Conservation (phyloP, 2,329 filamentous ascomycete genomes). For the Ophiosphaerella herpotricha region DNA sequence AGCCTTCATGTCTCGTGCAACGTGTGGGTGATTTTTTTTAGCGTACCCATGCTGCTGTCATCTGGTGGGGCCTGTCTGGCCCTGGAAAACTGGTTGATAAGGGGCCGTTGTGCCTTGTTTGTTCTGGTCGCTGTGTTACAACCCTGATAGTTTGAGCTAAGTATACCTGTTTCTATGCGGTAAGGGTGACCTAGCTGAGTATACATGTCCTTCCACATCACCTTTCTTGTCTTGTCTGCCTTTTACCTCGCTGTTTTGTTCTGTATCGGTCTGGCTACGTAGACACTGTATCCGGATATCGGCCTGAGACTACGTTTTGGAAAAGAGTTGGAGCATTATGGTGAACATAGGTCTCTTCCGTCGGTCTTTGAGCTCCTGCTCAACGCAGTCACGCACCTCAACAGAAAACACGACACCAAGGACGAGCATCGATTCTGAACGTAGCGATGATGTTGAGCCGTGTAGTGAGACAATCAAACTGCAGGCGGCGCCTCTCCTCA, state of each 20-base stretch:
- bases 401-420: constrained; percentile 11
- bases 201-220: constrained; percentile 2
- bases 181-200: background rate
- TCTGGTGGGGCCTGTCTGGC: background rate
- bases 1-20: constrained; percentile 2
- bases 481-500: constrained; percentile 20
- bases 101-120: background rate
- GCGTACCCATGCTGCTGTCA: constrained; percentile 7
- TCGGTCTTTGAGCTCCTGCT: constrained; percentile 17
- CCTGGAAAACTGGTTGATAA: constrained; percentile 1
- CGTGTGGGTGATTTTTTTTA: constrained; percentile 9
- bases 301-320: background rate
- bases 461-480: constrained; percentile 4
- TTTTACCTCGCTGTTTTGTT: constrained; percentile 2
- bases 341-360: constrained; percentile 11
- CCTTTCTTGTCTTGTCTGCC: constrained; percentile 1
- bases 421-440: constrained; percentile 19
- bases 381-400: constrained; percentile 9
- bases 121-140: background rate
- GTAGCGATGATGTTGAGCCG: constrained; percentile 8
- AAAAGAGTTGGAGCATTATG: constrained; percentile 7
- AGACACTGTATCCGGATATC: background rate
- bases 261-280: background rate
- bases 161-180: background rate
- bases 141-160: background rate